Conservation (phyloP, 768 basidiomycete genomes). For the Auricularia heimuer region DNA sequence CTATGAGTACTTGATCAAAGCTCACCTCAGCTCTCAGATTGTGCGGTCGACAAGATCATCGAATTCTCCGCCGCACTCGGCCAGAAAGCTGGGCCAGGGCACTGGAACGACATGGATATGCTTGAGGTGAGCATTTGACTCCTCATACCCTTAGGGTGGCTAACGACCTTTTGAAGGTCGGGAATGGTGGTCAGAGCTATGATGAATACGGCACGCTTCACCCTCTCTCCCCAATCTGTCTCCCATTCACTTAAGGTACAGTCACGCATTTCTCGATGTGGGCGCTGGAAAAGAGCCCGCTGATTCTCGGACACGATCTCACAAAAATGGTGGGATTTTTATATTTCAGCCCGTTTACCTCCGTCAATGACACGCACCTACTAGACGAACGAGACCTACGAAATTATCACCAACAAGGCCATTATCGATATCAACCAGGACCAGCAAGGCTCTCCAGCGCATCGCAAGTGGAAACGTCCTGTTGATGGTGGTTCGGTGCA, state of each 20-base stretch:
- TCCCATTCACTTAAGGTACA: constrained; percentile 6
- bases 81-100: constrained; percentile 29
- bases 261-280: constrained; percentile 34
- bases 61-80: background rate
- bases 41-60: background rate
- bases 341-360: background rate
- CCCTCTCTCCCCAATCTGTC: too few relatives aligned
- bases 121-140: constrained; percentile 26
- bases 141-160: background rate
- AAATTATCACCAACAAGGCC: constrained; percentile 29
- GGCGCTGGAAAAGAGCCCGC: constrained; percentile 32
- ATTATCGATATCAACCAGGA: constrained; percentile 30
- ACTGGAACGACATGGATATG: constrained; percentile 44
- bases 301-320: constrained; percentile 33
- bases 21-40: background rate
- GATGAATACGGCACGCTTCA: constrained; percentile 28
- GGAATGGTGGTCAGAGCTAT: constrained; percentile 27
- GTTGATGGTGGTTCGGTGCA: constrained; percentile 21
- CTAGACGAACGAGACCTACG: constrained; percentile 25
- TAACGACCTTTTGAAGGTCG: constrained; percentile 14
- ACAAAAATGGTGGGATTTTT: constrained; percentile 22
- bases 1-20: background rate
- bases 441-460: constrained; percentile 20
- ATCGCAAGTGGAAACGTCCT: constrained; percentile 24
- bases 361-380: background rate